Percentiles rank a stretch among this genome's conserved stretches.
phyloP scores from a whole-genome alignment of 768 basidiomycete species.

The Russula brevipes region DNA sequence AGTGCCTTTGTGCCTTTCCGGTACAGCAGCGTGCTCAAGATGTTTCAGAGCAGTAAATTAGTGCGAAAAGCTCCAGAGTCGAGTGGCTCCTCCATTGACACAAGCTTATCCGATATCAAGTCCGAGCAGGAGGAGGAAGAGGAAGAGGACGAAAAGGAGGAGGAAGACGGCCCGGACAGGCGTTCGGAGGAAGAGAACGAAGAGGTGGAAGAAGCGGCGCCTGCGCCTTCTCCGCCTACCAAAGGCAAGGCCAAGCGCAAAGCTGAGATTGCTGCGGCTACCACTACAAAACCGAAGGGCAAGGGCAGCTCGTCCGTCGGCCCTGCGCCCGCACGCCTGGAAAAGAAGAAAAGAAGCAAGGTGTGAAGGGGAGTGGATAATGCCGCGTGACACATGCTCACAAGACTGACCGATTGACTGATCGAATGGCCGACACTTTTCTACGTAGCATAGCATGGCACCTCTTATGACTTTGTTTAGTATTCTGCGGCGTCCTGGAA shows the following conservation, averaged over 20 bases:
- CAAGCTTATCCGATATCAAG: slow-evolving; percentile 5
- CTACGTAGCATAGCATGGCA: background rate
- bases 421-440: slow-evolving; percentile 3
- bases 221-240: slow-evolving; percentile 25
- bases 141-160: slow-evolving; percentile 34
- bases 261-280: slow-evolving; percentile 8
- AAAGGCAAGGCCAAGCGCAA: slow-evolving; percentile 28
- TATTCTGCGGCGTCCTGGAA: slow-evolving; percentile 14
- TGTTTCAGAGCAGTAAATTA: slow-evolving; percentile 2
- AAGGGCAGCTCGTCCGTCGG: slow-evolving; percentile 9
- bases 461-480: slow-evolving; percentile 1
- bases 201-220: slow-evolving; percentile 34
- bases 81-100: slow-evolving; percentile 17
- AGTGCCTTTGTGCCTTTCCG: background rate
- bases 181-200: slow-evolving; percentile 36
- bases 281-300: slow-evolving; percentile 12
- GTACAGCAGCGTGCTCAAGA: background rate
- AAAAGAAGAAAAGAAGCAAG: slow-evolving; percentile 44
- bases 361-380: slow-evolving; percentile 31
- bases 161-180: slow-evolving; percentile 11
- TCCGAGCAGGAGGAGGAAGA: slow-evolving; percentile 20
- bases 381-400: slow-evolving; percentile 17
- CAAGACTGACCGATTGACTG: slow-evolving; percentile 15
- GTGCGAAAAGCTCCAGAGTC: slow-evolving; percentile 11
- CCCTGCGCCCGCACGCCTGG: slow-evolving; percentile 27